A percentile compares a stretch with the other conserved stretches of the same genome.
These are phyloP conservation scores for Penicillium goetzii DNA, from an alignment of 495 filamentous ascomycete species.

Conservation along the genomic window DNA sequence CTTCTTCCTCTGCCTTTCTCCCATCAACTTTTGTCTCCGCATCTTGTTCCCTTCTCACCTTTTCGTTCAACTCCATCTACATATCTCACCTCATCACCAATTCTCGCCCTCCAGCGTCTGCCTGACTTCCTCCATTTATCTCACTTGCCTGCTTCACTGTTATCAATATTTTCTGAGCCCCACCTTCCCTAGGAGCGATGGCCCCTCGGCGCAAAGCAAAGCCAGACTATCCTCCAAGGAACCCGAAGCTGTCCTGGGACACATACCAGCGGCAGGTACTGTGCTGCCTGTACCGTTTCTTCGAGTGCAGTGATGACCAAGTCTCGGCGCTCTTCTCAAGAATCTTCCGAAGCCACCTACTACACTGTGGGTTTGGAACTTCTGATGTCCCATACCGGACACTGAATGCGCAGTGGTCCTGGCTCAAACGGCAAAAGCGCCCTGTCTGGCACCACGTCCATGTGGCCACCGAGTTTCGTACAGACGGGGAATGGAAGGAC, in stretches of 20 bases:
- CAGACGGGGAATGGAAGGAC: slow-evolving; percentile 23
- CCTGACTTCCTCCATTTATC: not conserved
- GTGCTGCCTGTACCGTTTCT: slow-evolving; percentile 38
- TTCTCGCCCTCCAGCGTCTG: not conserved
- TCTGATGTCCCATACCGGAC: slow-evolving; percentile 10
- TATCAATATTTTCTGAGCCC: not conserved
- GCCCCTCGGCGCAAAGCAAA: not conserved
- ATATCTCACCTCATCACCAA: not conserved
- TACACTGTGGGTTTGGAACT: slow-evolving; percentile 23
- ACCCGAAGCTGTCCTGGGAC: slow-evolving; percentile 26
- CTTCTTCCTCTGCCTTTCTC: not conserved
- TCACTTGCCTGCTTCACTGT: not conserved
- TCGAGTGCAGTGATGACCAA: slow-evolving; percentile 3
- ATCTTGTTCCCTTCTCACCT: not conserved
- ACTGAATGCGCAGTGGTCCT: slow-evolving; percentile 31
- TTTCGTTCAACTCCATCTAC: not conserved
- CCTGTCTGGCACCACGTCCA: slow-evolving; percentile 35
- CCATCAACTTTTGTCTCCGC: not conserved
- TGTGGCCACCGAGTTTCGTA: slow-evolving; percentile 21
- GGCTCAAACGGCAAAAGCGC: slow-evolving; percentile 20
- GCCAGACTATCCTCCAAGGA: not conserved
- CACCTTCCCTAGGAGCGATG: not conserved
- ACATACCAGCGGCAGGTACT: slow-evolving; percentile 27
- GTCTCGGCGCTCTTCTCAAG: slow-evolving; percentile 32
- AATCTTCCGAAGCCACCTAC: slow-evolving; percentile 25